Conservation (phyloP, 768 basidiomycete species). For the Russula lepida region DNA sequence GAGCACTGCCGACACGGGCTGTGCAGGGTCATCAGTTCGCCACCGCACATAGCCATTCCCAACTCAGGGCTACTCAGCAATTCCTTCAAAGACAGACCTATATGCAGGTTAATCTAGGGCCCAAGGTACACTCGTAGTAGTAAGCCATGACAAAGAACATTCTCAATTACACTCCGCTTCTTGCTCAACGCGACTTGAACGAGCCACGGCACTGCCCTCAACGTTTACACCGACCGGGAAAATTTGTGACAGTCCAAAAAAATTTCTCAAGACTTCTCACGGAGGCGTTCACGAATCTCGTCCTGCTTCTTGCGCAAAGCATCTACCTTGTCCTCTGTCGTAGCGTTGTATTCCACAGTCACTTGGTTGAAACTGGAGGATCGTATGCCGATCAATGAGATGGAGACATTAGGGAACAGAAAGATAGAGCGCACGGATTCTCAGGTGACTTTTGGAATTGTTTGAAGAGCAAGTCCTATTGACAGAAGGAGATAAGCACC, state of each 20-base stretch:
- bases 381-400: not conserved
- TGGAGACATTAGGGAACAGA: not conserved
- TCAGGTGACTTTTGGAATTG: conserved; percentile 96
- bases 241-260: not conserved
- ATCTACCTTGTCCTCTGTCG: conserved; percentile 77
- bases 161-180: not conserved
- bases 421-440: conserved; percentile 67
- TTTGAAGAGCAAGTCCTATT: conserved; percentile 77
- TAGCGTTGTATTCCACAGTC: conserved; percentile 71
- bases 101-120: not conserved
- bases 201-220: not conserved
- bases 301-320: conserved; percentile 63
- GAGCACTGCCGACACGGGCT: not conserved
- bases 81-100: not conserved
- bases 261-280: conserved; percentile 25
- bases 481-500: not conserved
- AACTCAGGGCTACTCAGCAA: no score
- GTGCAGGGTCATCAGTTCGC: not conserved
- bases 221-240: not conserved
- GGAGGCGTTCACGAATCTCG: conserved; percentile 58
- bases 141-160: not conserved
- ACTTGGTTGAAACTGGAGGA: conserved; percentile 71
- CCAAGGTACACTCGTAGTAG: not conserved
- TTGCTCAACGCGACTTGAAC: not conserved
- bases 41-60: no score